Evolutionary conservation across 78 protist species (phyloP).

Genomic region (Dictyostelium intermedium): DNA sequence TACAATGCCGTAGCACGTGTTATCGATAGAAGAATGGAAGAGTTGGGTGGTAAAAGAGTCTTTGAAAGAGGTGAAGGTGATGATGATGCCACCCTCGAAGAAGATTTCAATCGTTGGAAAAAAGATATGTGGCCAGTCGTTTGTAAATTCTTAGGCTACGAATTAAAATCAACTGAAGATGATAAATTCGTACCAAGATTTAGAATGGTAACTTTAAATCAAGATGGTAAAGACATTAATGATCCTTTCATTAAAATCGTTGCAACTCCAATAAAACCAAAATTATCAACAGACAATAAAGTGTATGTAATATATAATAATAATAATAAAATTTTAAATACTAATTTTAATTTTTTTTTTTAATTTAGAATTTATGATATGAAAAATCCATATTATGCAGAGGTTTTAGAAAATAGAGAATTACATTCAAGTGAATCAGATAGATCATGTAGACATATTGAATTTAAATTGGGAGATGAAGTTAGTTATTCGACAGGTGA

Average conservation of each 20-base stretch:
- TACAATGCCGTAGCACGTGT: slow-evolving; percentile 86
- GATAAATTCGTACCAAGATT: slow-evolving; percentile 65
- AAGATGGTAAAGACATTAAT: slow-evolving; percentile 17
- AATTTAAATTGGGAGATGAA: slow-evolving; percentile 35
- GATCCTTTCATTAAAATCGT: slow-evolving; percentile 10
- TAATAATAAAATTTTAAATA: not conserved
- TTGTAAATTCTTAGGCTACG: slow-evolving; percentile 52
- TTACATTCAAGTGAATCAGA: slow-evolving; percentile 71
- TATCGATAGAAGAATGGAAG: slow-evolving; percentile 79
- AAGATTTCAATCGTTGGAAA: slow-evolving; percentile 91
- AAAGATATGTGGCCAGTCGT: slow-evolving; percentile 75
- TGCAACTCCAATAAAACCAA: slow-evolving; percentile 28
- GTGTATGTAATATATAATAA: slow-evolving; percentile 16
- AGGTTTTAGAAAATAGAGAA: slow-evolving; percentile 80
- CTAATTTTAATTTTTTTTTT: not conserved
- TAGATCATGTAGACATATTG: slow-evolving; percentile 76
- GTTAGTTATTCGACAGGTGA: slow-evolving; percentile 87
- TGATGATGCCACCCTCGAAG: slow-evolving; percentile 92
- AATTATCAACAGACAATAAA: slow-evolving; percentile 23
- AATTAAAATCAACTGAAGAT: slow-evolving; percentile 35
- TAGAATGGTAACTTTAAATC: slow-evolving; percentile 35
- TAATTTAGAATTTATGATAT: slow-evolving; percentile 49
- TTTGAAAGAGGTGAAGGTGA: slow-evolving; percentile 91
- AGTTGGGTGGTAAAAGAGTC: slow-evolving; percentile 87
- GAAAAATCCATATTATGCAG: slow-evolving; percentile 85